Percentiles rank a stretch among this genome's conserved stretches.
These are phyloP conservation scores for Neurospora sp. DNA, from an alignment of 495 filamentous ascomycete species.

Conservation along the genomic window DNA sequence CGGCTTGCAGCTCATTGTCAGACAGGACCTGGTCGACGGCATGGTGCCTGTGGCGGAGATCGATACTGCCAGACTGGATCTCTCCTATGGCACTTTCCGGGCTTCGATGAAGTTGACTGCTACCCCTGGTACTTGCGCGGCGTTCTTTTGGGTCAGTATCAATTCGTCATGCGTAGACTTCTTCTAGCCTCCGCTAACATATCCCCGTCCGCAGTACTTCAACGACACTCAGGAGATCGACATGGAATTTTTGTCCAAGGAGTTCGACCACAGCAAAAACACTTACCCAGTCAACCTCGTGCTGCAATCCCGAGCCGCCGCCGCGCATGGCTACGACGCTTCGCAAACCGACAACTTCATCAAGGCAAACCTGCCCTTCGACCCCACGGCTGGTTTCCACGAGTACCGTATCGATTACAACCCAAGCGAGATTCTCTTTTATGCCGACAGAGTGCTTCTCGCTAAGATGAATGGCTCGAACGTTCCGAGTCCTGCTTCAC, in stretches of 20 bases:
- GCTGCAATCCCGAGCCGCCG: constrained; percentile 51
- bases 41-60: constrained; percentile 53
- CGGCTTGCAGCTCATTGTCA: constrained; percentile 52
- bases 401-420: constrained; percentile 73
- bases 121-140: constrained; percentile 56
- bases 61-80: constrained; percentile 44
- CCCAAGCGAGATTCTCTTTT: constrained; percentile 50
- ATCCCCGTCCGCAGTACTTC: constrained; percentile 41
- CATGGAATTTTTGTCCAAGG: constrained; percentile 59
- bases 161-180: not conserved
- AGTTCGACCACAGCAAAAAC: constrained; percentile 39
- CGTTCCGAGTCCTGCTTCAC: constrained; percentile 44
- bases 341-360: constrained; percentile 43
- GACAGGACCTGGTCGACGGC: constrained; percentile 31
- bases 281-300: constrained; percentile 59
- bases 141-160: constrained; percentile 63
- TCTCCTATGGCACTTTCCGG: constrained; percentile 56
- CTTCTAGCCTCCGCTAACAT: no score
- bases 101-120: constrained; percentile 52
- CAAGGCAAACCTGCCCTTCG: constrained; percentile 47
- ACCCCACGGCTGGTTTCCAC: constrained; percentile 51
- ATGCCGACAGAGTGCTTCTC: constrained; percentile 48
- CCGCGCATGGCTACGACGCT: constrained; percentile 46
- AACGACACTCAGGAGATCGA: constrained; percentile 75
- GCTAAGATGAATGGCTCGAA: constrained; percentile 42